These are phyloP conservation scores for Corymbia calophylla DNA, from an alignment of 441 rosid genomes.

Conservation along the genomic window DNA sequence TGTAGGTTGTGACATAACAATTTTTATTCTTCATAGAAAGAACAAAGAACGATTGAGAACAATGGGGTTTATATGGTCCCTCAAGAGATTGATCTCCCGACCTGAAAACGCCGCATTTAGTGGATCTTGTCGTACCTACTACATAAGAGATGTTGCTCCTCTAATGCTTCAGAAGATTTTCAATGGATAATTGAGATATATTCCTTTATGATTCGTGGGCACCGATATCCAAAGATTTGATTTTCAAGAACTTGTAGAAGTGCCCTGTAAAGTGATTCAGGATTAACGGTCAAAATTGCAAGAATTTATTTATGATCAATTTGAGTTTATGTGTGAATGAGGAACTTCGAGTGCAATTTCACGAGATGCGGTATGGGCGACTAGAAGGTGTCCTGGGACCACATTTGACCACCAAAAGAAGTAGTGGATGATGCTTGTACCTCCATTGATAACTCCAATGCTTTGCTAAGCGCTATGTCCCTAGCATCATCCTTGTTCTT, in stretches of 20 bases:
- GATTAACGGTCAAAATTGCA: neutral
- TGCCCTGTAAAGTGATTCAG: neutral
- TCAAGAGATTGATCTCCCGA: accelerated
- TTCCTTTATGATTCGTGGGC: neutral
- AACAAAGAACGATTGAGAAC: neutral
- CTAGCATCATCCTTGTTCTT: neutral
- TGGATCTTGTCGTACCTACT: neutral
- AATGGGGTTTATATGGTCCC: neutral
- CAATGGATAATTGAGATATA: neutral
- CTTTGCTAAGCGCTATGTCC: neutral
- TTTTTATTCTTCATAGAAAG: neutral
- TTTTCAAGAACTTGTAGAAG: neutral
- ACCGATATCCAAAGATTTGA: neutral
- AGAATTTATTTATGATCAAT: too few relatives aligned
- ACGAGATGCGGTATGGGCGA: neutral
- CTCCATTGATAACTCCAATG: neutral
- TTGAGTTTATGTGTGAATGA: neutral
- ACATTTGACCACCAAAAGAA: neutral
- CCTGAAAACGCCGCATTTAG: neutral
- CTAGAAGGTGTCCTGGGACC: neutral
- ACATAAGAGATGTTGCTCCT: neutral
- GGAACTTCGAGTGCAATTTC: neutral
- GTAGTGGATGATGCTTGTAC: neutral
- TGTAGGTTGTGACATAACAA: neutral
- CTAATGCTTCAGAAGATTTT: neutral